Conservation (phyloP, 2,329 filamentous ascomycete genomes). For the Ophiobolus disseminans region DNA sequence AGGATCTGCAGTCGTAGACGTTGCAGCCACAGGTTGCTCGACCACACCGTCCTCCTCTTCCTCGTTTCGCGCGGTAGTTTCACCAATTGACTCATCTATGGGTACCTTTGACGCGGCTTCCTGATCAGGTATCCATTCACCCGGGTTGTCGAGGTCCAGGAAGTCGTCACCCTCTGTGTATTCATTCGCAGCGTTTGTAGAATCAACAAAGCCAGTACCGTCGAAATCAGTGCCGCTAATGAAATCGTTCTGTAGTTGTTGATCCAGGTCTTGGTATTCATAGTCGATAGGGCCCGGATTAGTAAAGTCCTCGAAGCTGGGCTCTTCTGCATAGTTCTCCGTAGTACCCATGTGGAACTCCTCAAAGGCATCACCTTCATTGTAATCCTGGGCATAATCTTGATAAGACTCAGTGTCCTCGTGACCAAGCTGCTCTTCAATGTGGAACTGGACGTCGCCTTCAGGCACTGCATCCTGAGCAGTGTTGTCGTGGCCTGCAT, state of each 20-base stretch:
- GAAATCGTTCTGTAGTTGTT: constrained; percentile 21
- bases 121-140: constrained; percentile 27
- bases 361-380: constrained; percentile 17
- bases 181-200: constrained; percentile 15
- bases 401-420: constrained; percentile 23
- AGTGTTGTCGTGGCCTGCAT: constrained; percentile 7
- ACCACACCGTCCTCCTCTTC: constrained; percentile 32
- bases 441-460: constrained; percentile 2
- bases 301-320: constrained; percentile 25
- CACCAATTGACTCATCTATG: constrained; percentile 17
- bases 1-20: constrained; percentile 38
- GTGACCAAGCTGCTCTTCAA: constrained; percentile 18
- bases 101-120: constrained; percentile 13
- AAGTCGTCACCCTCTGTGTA: constrained; percentile 22
- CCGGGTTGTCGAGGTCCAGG: constrained; percentile 26
- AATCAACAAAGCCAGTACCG: constrained; percentile 10
- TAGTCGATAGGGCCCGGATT: constrained; percentile 33
- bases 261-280: constrained; percentile 24
- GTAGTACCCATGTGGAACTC: constrained; percentile 21
- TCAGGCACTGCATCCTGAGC: constrained; percentile 7
- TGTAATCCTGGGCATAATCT: constrained; percentile 22
- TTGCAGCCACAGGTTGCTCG: constrained; percentile 30
- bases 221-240: constrained; percentile 15
- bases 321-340: constrained; percentile 19
- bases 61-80: constrained; percentile 20